Base-by-base conservation (phyloP, 139 green algal genomes). In the Tetraselmis striata region DNA sequence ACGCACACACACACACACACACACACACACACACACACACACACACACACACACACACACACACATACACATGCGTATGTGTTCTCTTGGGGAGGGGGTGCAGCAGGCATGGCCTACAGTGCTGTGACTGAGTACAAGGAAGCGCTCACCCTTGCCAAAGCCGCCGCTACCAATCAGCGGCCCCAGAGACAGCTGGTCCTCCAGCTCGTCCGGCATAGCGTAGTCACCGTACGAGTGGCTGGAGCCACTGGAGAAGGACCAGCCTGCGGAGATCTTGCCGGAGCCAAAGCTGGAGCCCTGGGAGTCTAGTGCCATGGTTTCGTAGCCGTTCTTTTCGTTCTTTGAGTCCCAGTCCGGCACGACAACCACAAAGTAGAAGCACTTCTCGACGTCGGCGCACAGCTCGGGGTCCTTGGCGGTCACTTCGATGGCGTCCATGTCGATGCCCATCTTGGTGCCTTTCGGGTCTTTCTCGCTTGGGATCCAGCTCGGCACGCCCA, bases 401-500 rank as follows among this genome's bases (percentile, higher is more conserved):
- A 67, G 45, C 45, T 5, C 5, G 45, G 45, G 45, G 45, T 67
- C 45, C 18, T 67, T 67, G 5, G 45, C 5, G 45, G 45, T 67
- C 45, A 67, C 45, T 5, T 67, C 45, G 45, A 67, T 67, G 45
- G 45, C 5, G 45, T 67, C 45, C 45, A 67, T 67, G 45, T 67
- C 45, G 45, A 67, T 18, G 5, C 45, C 45, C 45, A 67, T 67
- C 45, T 67, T 67, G 18, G 45, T 67, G 45, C 45, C 45, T 18
- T 18, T 18, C 11, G 45, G 45, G 11, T 5, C 5, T 25, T 67
- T 67, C 83, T 83, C 83, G 23, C 29, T 79, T 28, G 31, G 74
- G 67, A 83, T 67, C 79, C 79, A 86, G 79, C 80, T 86, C 31
- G 83, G 83, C 30, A 86, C 76, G 83, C 79, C 79, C 1, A 83